Evolutionary conservation across 176 grass and related monocot genomes (phyloP).

Genomic region (Leersia perrieri): DNA sequence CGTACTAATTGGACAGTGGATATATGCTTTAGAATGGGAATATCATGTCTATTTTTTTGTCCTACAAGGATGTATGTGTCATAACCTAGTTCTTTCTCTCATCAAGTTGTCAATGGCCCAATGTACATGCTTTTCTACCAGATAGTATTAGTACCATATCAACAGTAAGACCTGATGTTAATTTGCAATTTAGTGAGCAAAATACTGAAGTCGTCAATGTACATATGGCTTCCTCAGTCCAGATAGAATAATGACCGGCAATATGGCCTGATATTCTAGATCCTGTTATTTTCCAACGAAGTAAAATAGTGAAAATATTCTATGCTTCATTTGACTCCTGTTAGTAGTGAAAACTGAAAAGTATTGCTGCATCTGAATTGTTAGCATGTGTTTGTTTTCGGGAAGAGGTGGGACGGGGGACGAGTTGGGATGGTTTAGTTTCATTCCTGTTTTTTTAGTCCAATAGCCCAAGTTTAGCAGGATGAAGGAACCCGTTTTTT

Average conservation of each 20-base stretch:
- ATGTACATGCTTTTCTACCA: conserved; percentile 11
- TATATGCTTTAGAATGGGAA: neutral
- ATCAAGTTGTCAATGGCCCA: neutral
- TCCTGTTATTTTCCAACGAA: neutral
- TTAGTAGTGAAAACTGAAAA: neutral
- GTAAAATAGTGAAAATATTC: neutral
- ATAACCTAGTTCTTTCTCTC: neutral
- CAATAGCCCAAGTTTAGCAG: too few relatives aligned
- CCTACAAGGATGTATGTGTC: neutral
- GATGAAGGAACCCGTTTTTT: too few relatives aligned
- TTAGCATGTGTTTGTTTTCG: too few relatives aligned
- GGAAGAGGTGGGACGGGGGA: too few relatives aligned
- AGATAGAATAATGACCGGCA: neutral
- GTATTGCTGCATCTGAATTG: neutral
- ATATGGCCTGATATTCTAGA: neutral
- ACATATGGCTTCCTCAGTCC: neutral
- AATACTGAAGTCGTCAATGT: neutral
- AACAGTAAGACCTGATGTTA: neutral
- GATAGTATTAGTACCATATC: neutral
- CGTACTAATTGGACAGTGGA: conserved; percentile 16
- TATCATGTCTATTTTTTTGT: neutral
- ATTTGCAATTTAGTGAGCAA: neutral
- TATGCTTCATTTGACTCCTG: neutral
- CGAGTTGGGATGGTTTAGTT: too few relatives aligned
- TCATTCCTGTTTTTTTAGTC: too few relatives aligned